Conservation (phyloP, 2,329 filamentous ascomycete species). For the Colletotrichum godetiae region DNA sequence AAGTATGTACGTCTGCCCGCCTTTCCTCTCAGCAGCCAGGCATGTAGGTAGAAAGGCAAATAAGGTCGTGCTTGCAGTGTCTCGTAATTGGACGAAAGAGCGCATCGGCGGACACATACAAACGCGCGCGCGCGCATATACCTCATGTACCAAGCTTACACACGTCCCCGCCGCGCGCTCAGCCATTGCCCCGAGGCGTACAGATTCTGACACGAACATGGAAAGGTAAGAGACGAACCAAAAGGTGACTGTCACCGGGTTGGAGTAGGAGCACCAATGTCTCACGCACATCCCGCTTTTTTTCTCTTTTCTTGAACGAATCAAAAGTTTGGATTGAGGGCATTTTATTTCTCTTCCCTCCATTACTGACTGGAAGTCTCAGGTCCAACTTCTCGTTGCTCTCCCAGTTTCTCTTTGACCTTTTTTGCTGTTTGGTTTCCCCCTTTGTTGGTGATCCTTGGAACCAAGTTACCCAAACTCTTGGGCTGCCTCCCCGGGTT, state of each 20-base stretch:
- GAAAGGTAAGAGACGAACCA: background rate
- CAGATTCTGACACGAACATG: conserved; percentile 28
- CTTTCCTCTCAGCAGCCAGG: background rate
- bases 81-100: background rate
- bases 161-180: conserved; percentile 2
- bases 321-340: too few relatives aligned
- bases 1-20: too few relatives aligned
- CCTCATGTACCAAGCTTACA: too few relatives aligned
- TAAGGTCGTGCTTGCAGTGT: background rate
- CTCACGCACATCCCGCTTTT: conserved; percentile 12
- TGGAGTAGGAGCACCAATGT: background rate
- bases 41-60: background rate
- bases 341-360: background rate
- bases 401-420: too few relatives aligned
- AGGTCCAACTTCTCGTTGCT: background rate
- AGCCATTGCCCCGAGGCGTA: conserved; percentile 33
- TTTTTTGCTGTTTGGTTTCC: too few relatives aligned
- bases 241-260: too few relatives aligned
- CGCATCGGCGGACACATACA: background rate
- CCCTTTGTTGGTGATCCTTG: too few relatives aligned
- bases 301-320: background rate
- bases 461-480: background rate
- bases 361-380: background rate
- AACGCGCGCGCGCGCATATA: background rate
- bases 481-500: conserved; percentile 28